Base-by-base conservation (phyloP, 352 stramenopile species). In the Pythium dissotocum region DNA sequence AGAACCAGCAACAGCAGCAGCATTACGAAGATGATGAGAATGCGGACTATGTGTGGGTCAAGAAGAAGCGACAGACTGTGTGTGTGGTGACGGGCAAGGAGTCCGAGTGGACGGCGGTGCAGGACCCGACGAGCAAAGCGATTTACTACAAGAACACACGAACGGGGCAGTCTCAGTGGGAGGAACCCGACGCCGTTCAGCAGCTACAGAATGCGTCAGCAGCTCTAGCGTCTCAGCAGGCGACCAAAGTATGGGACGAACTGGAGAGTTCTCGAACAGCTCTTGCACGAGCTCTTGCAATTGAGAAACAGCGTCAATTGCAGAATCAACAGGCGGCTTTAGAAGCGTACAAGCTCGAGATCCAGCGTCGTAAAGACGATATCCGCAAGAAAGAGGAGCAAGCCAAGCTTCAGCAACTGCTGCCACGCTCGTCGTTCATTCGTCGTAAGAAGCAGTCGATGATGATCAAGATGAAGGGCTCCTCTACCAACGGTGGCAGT, bases 121-220 rank as follows among this genome's bases (percentile, higher is more conserved):
- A 88, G 61, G 82, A 90, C 55, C 78, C 79, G 4, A 60, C 69
- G 1, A 86, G 77, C 14, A 73, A 77, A 28, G 82, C 82, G 4
- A 88, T 90, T 21, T 90, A 90, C 74, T 90, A 90, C 78, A 85
- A 87, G 61, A 90, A 90, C 70, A 85, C 74, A 2, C 76, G 78
- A 42, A 90, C 82, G 10, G 82, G 82, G 28, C 78, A 90, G 44
- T 85, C 82, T 0, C 82, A 90, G 44, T 90, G 82, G 82, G 82
- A 90, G 68, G 82, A 90, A 33, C 82, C 82, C 1, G 82, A 90
- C 28, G 79, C 78, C 13, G 77, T 90, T 14, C 79, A 80, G 51
- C 76, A 87, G 35, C 71, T 90, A 0, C 79, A 85, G 40, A 82
- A 62, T 52, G 76, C 79, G 21, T 76, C 77, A 4, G 74, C 75